Evolutionary conservation across 306 rosid genomes (phyloP), one percentile per base, ranked within the genome.

Genomic region (Rosa chinensis): DNA sequence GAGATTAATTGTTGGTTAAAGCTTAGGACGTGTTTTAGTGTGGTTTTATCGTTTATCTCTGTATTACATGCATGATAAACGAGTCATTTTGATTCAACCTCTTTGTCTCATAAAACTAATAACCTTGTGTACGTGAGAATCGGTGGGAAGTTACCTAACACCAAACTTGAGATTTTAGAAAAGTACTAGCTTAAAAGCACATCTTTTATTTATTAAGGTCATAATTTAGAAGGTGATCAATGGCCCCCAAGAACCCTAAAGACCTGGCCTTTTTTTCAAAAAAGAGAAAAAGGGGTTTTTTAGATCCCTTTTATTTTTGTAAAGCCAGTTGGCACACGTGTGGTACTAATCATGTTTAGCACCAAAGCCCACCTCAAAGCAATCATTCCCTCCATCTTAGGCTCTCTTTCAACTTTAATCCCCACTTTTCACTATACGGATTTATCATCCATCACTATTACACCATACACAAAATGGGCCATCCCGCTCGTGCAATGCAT

Each of bases 301-400:
- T 32, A 48, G 75, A 43, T 45, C 70, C 78, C 76, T 69, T 71
- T 86, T 67, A 39, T 85, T 70, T 88, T 74, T 40, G 79, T 37
- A 81, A 85, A 84, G 88, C 92, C 93, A 88, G 94, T 89, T 92
- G 99, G 81, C 89, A 88, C 95, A 89, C 92, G 96, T 87, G 97
- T 85, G 91, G 82, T 77, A 63, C 84, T 92, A 90, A 95, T 95
- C 96, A 95, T 95, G 92, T 82, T 92, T 84, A 91, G 91, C 99
- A 91, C 94, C 87, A 80, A 84, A 85, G 66, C 86, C 83, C 81
- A 77, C 78, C 87, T 66, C 83, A 70, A 77, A 81, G 88, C 83
- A 91, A 93, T 91, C 88, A 91, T 91, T 82, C 89, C 66, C 69
- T 85, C 92, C 91, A 87, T 86, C 88, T 40, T 39, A 84, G 50